Base-by-base conservation (phyloP, 169 alveolate genomes). In the Cryptosporidium ubiquitum region DNA sequence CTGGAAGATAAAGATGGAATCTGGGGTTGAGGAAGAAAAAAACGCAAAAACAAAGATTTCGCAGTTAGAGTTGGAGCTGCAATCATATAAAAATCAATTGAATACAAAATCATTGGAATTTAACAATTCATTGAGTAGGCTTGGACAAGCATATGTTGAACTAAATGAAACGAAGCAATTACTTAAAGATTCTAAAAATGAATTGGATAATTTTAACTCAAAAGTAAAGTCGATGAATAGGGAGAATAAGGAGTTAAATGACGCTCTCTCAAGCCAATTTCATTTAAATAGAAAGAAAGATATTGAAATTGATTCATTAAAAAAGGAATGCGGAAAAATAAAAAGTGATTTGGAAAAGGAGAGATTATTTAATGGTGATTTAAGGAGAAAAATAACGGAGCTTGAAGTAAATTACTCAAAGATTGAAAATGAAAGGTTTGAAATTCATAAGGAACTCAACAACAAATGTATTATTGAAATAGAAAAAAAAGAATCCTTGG, bases 221-320 rank as follows among this genome's bases (percentile, higher is more conserved):
- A 79, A 79, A 58, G n/a, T 79, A 26, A 79, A 42, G 23, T 79
- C 49, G 3, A 7, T 79, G 42, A 42, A 40, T 14, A 58, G 75
- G n/a, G 89, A 79, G 23, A 79, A 79, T 49, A 26, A 79, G 61
- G 89, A 79, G 14, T 60, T 79, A 79, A 79, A 64, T 61, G 89
- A 79, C 12, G 89, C 89, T 12, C 68, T 79, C 26, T 79, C 89
- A 44, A 79, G 58, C 23, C 89, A 79, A 26, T 79, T 79, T 31
- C 89, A 79, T 44, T 60, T 61, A 37, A 61, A 31, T 64, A 79
- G 71, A 40, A 79, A 44, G 69, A 79, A 79, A 52, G 89, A 79
- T 3, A 12, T 40, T 1, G 89, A 79, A 39, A 23, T 79, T 7
- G 89, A 79, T 18, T 39, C 75, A 29, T 29, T 61, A 31, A 61